These are phyloP conservation scores for Eragrostis tef DNA, from an alignment of 202 grass and related monocot species.

Conservation along the genomic window DNA sequence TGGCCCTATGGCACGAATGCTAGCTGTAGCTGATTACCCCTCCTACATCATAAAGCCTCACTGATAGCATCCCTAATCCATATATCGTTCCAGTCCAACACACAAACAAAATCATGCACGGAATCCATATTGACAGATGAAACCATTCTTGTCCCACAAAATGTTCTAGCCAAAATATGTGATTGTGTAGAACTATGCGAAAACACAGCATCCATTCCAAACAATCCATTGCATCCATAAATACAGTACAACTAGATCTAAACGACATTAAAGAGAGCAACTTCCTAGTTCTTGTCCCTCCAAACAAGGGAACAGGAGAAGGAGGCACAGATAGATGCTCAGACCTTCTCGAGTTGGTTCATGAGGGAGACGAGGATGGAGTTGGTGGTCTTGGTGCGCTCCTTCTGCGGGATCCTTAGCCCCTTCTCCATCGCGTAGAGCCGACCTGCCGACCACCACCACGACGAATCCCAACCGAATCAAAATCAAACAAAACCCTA, in stretches of 20 bases:
- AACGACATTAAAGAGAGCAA: slow-evolving; percentile 29
- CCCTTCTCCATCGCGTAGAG: slow-evolving; percentile 94
- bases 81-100: neutral
- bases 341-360: slow-evolving; percentile 94
- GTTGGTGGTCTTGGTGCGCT: slow-evolving; percentile 92
- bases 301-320: slow-evolving; percentile 1
- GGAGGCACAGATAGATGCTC: neutral
- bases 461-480: slow-evolving; percentile 1
- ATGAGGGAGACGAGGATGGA: slow-evolving; percentile 85
- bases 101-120: neutral
- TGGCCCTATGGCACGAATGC: neutral
- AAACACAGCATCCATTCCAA: slow-evolving; percentile 14
- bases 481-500: slow-evolving; percentile 35
- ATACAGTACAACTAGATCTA: slow-evolving; percentile 15
- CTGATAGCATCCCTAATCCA: neutral
- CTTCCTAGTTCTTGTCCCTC: neutral
- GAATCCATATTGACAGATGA: neutral
- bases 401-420: slow-evolving; percentile 71
- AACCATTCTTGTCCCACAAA: neutral
- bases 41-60: neutral
- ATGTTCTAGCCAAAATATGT: neutral
- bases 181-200: neutral
- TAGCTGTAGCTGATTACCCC: neutral
- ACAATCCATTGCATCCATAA: neutral
- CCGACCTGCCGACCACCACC: slow-evolving; percentile 60